Evolutionary conservation across 352 stramenopile species (phyloP).

Genomic region (Blastocystis sp.): DNA sequence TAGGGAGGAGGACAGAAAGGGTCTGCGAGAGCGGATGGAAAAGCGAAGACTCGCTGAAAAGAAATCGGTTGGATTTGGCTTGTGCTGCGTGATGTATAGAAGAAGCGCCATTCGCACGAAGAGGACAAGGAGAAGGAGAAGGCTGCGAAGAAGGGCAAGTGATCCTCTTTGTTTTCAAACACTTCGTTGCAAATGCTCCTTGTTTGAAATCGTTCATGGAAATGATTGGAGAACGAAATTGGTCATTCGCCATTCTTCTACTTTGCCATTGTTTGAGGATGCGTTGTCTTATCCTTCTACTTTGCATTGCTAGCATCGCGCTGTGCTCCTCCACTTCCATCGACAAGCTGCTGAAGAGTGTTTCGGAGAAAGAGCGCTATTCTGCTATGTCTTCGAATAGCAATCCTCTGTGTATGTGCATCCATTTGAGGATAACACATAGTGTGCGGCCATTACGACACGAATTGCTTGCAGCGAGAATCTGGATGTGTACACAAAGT

Average conservation of each 20-base stretch:
- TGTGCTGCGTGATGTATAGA: not conserved
- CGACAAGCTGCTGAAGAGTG: no score
- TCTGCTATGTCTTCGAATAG: not conserved
- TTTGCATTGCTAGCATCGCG: no score
- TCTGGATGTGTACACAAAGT: no score
- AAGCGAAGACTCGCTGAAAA: slow-evolving; percentile 10
- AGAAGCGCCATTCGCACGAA: slow-evolving; percentile 15
- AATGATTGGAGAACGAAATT: no score
- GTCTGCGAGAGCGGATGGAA: slow-evolving; percentile 21
- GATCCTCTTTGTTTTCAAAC: not conserved
- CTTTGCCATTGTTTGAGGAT: not conserved
- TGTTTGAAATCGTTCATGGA: not conserved
- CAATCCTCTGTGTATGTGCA: not conserved
- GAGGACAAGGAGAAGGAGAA: slow-evolving; percentile 26
- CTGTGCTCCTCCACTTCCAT: no score
- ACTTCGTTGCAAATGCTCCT: not conserved
- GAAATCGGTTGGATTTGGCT: slow-evolving; percentile 9
- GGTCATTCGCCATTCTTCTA: not conserved
- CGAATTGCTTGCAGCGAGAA: not conserved
- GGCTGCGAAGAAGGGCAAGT: not conserved
- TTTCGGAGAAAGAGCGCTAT: no score
- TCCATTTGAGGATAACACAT: not conserved
- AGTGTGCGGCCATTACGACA: not conserved
- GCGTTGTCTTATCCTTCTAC: not conserved
- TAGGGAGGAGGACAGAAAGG: slow-evolving; percentile 52